phyloP scores from a whole-genome alignment of 495 filamentous ascomycete genomes.

The Penicillium coprophilum region DNA sequence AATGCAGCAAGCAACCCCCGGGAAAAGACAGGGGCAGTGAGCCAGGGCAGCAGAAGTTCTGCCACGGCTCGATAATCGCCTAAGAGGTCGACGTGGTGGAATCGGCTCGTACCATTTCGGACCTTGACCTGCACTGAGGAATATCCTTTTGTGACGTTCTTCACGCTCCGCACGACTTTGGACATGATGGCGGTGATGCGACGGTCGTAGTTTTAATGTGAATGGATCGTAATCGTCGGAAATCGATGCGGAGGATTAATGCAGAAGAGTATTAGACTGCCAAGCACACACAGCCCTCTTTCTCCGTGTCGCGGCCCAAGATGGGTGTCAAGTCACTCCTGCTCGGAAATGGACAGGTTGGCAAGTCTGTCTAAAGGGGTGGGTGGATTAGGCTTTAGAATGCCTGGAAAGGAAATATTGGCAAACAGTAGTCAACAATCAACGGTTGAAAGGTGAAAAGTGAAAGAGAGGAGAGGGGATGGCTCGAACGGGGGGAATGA shows the following conservation, averaged over 20 bases:
- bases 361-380: background rate
- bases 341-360: constrained; percentile 5
- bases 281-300: constrained; percentile 30
- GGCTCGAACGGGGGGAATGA: constrained; percentile 29
- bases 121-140: constrained; percentile 97
- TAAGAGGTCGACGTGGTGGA: background rate
- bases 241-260: constrained; percentile 15
- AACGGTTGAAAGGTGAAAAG: constrained; percentile 12
- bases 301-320: constrained; percentile 25
- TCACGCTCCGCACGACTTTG: constrained; percentile 95
- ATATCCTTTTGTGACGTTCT: constrained; percentile 99
- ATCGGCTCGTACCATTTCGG: constrained; percentile 80
- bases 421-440: constrained; percentile 1
- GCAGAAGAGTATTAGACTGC: constrained; percentile 15
- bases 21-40: background rate
- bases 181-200: constrained; percentile 65
- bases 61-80: background rate
- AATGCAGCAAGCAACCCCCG: constrained; percentile 5
- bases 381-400: constrained; percentile 7
- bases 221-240: constrained; percentile 4
- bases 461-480: constrained; percentile 22
- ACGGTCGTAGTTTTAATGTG: constrained; percentile 13
- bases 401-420: constrained; percentile 4
- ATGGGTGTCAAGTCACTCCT: constrained; percentile 14
- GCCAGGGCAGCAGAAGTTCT: constrained; percentile 15